phyloP scores from a whole-genome alignment of 441 rosid genomes.

The Biscutella laevigata region DNA sequence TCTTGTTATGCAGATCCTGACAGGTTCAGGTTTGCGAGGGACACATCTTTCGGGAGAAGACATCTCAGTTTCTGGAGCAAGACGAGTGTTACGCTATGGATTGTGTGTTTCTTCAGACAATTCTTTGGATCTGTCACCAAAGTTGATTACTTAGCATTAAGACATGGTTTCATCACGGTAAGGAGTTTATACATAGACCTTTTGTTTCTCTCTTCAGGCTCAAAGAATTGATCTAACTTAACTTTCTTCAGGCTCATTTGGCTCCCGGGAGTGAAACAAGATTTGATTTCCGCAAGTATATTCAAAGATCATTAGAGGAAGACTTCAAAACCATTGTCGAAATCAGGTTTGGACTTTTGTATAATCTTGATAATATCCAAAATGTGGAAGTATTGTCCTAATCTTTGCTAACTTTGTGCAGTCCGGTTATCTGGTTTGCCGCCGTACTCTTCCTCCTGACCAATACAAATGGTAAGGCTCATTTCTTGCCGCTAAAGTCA shows the following conservation, averaged over 20 bases:
- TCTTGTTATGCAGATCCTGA: constrained; percentile 61
- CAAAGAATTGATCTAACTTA: too few species aligned
- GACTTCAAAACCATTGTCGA: constrained; percentile 58
- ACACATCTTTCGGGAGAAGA: constrained; percentile 63
- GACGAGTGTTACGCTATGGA: constrained; percentile 38
- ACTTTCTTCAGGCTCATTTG: constrained; percentile 63
- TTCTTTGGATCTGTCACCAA: constrained; percentile 54
- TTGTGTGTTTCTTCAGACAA: constrained; percentile 60
- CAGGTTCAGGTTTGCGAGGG: constrained; percentile 61
- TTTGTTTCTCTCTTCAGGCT: too few species aligned
- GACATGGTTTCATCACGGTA: constrained; percentile 70
- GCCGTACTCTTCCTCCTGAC: constrained; percentile 50
- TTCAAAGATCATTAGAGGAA: constrained; percentile 57
- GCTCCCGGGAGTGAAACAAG: constrained; percentile 40
- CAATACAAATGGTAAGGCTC: constrained; percentile 43
- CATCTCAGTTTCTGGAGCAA: constrained; percentile 48
- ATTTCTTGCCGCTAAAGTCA: too few species aligned
- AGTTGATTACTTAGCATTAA: constrained; percentile 55
- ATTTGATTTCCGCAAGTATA: constrained; percentile 51
- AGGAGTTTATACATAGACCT: background rate
- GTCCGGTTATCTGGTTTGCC: constrained; percentile 56
- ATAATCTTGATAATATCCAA: too few species aligned
- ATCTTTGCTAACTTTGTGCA: too few species aligned
- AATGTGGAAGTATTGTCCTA: too few species aligned
- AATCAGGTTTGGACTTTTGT: constrained; percentile 42